Conservation (phyloP, 164 flowering plant species). For the Magnolia sinica region DNA sequence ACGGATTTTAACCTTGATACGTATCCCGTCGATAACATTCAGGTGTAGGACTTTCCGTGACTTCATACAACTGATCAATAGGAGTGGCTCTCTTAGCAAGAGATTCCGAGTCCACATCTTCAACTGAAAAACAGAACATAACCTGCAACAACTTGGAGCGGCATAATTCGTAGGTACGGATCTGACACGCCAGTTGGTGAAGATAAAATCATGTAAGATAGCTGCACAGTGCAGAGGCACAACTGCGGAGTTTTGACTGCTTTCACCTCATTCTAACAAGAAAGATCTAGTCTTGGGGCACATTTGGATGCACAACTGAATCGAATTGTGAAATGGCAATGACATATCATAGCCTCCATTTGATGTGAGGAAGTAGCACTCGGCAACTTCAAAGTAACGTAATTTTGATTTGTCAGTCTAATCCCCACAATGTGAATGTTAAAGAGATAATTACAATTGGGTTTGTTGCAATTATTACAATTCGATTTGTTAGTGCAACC, state of each 20-base stretch:
- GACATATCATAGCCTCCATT: neutral
- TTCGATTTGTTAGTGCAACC: neutral
- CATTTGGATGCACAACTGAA: neutral
- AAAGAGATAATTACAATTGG: neutral
- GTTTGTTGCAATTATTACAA: neutral
- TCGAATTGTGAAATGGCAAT: neutral
- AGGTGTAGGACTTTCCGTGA: slow-evolving; percentile 27
- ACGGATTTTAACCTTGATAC: slow-evolving; percentile 62
- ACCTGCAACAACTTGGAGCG: neutral
- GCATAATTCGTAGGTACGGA: neutral
- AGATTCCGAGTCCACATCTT: slow-evolving; percentile 5
- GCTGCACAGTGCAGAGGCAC: slow-evolving; percentile 35
- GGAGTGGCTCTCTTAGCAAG: neutral
- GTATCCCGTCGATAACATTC: slow-evolving; percentile 65
- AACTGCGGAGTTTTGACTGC: slow-evolving; percentile 37
- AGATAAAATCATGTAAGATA: slow-evolving; percentile 12
- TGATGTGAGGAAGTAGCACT: neutral
- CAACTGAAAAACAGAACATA: neutral
- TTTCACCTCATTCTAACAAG: slow-evolving; percentile 19
- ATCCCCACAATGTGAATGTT: too few relatives aligned
- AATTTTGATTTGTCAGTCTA: too few relatives aligned
- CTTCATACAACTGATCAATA: neutral
- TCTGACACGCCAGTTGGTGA: neutral
- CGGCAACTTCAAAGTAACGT: neutral
- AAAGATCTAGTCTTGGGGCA: slow-evolving; percentile 15